Conservation (phyloP, 352 stramenopile genomes). For the Pythium graminicola region DNA sequence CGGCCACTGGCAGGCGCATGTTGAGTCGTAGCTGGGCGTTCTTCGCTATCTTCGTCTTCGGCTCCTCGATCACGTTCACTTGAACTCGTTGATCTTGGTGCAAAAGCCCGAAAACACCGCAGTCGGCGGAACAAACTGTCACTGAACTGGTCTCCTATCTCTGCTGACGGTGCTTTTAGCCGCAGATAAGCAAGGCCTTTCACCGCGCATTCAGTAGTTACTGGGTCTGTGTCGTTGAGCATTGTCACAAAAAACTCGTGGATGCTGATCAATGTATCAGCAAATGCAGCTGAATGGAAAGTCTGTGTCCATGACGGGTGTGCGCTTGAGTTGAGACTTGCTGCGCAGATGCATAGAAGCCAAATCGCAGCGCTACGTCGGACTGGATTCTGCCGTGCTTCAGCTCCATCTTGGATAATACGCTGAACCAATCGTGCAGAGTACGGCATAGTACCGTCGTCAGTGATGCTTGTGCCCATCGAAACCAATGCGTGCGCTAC, state of each 20-base stretch:
- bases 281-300: slow-evolving; percentile 30
- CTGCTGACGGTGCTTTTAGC: slow-evolving; percentile 41
- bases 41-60: slow-evolving; percentile 23
- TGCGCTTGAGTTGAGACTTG: slow-evolving; percentile 19
- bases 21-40: neutral
- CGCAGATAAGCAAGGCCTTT: slow-evolving; percentile 73
- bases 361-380: slow-evolving; percentile 55
- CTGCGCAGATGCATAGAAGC: slow-evolving; percentile 63
- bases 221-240: slow-evolving; percentile 61
- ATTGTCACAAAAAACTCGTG: slow-evolving; percentile 80
- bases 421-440: slow-evolving; percentile 32
- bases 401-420: slow-evolving; percentile 31
- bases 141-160: slow-evolving; percentile 57
- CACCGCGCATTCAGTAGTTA: slow-evolving; percentile 68
- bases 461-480: slow-evolving; percentile 31
- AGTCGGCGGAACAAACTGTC: slow-evolving; percentile 72
- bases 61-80: no score
- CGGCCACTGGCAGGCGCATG: no score
- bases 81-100: slow-evolving; percentile 21
- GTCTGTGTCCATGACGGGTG: slow-evolving; percentile 27
- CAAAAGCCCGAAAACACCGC: slow-evolving; percentile 71
- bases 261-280: slow-evolving; percentile 29
- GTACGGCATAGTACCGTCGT: neutral
- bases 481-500: slow-evolving; percentile 49
- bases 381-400: slow-evolving; percentile 33